Base-by-base conservation (phyloP, 2,329 filamentous ascomycete genomes). In the Dactylellina cionopaga region DNA sequence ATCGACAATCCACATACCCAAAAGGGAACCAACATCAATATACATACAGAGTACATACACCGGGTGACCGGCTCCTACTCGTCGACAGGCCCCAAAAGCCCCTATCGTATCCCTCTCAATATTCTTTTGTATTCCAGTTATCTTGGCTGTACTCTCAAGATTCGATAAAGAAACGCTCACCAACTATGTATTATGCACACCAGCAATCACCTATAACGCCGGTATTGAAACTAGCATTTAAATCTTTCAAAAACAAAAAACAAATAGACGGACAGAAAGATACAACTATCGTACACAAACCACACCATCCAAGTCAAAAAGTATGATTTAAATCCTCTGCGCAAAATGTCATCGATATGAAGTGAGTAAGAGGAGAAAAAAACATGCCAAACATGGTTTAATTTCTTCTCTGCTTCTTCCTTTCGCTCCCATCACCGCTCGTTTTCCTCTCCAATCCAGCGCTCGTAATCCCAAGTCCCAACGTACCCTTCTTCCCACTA, bases 391-490 rank as follows among this genome's bases (percentile, higher is more conserved):
- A 1, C n/a, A n/a, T n/a, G n/a, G n/a, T n/a, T 39, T 58, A 70
- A 29, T 56, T 63, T 33, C 66, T 64, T 25, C 66, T 33, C 35
- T 71, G 66, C 29, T 71, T 71, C 47, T 71, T 71, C 44, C 66
- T 64, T 39, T 71, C 66, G 35, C 66, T 59, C n/a, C 66, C 58
- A 47, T 71, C 66, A 5, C 66, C 66, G 27, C 58, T 71, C 35
- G 49, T 51, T 25, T 71, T 71, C 31, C 66, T 47, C 43, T 71
- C 66, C 31, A 71, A 46, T 9, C 66, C 66, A 6, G 66, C 51
- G 31, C 66, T 71, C 5, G 66, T 71, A n/a, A 71, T 71, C n/a
- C 66, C 66, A 17, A 71, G 59, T 31, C 66, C 66, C 5, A 71
- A 35, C 7, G n/a, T 64, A 17, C 52, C 44, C 37, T 71, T 71